These are phyloP conservation scores for Harringtonia lauricola DNA, from an alignment of 2,329 filamentous ascomycete species.

Conservation along the genomic window DNA sequence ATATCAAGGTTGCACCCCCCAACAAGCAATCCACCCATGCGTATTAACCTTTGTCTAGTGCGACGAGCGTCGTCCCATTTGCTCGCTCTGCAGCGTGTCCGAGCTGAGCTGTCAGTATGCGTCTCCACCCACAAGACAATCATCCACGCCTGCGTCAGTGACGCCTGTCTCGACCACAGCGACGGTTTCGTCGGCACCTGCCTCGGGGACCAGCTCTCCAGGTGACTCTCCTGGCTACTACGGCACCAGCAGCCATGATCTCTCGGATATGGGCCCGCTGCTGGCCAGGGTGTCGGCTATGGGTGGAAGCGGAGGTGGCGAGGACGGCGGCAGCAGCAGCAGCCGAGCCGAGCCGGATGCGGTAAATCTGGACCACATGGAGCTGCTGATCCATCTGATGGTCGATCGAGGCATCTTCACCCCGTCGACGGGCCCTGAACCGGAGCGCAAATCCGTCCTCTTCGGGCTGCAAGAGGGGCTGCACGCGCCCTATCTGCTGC, in stretches of 20 bases:
- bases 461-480: too few relatives aligned
- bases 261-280: too few relatives aligned
- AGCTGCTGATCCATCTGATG: constrained; percentile 22
- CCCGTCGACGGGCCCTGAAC: constrained; percentile 11
- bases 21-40: background rate
- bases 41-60: constrained; percentile 11
- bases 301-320: too few relatives aligned
- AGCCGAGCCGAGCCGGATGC: constrained; percentile 1
- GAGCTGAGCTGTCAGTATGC: constrained; percentile 17
- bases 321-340: background rate
- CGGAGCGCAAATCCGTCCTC: constrained; percentile 15
- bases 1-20: constrained; percentile 24
- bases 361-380: constrained; percentile 23
- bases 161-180: background rate
- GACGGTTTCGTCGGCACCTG: background rate
- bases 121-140: too few relatives aligned
- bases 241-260: background rate
- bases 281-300: too few relatives aligned
- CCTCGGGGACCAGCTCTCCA: background rate
- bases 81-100: constrained; percentile 17
- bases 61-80: constrained; percentile 18
- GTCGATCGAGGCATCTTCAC: constrained; percentile 15
- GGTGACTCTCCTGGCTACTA: too few relatives aligned
- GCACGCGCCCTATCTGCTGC: constrained; percentile 22
- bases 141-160: background rate